Evolutionary conservation across 345 rosid genomes (phyloP), one percentile per base, ranked within the genome.

Genomic region (Abelmoschus esculentus): DNA sequence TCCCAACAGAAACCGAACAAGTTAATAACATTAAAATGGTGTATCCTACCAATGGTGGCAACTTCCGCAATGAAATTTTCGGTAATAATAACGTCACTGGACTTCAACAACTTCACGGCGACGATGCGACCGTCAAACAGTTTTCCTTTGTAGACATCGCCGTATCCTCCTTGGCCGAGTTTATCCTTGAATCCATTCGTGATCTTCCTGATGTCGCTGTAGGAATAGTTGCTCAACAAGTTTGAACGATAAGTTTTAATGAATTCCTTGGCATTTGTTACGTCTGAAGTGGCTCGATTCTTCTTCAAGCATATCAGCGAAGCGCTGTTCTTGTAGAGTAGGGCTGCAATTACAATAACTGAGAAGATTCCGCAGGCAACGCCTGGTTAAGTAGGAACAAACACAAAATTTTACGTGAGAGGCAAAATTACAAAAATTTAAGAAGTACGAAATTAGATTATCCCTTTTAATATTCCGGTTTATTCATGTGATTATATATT

Each of bases 281-380:
- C 52, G 15, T 47, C 52, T 3, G 52, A 47, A 47, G 52, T 47
- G 52, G 52, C 15, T 47, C 13, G 52, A 47, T 13, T 44, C 49
- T 9, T 44, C 49, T 46, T 46, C 15, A 46, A 10, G 13, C 14
- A 46, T 13, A 11, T 3, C 14, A 46, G 50, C 3, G 50, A 46
- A 11, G 50, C 50, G 11, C 50, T 46, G 50, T 46, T 46, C 52
- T 47, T 47, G n/a, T 38, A 76, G 47, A 59, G 36, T 0, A 81
- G 29, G n/a, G 61, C 47, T 18, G 50, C 29, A 18, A 69, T 34
- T 62, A 78, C 59, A 50, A 29, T 63, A 22, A 74, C 2, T 6
- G 44, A 42, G 2, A 19, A 67, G 66, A 74, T 36, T 76, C 77
- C 85, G 13, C 71, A 46, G 53, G 83, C 74, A 60, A 70, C 54